Conservation (phyloP, 345 rosid genomes). For the Populus tremula region DNA sequence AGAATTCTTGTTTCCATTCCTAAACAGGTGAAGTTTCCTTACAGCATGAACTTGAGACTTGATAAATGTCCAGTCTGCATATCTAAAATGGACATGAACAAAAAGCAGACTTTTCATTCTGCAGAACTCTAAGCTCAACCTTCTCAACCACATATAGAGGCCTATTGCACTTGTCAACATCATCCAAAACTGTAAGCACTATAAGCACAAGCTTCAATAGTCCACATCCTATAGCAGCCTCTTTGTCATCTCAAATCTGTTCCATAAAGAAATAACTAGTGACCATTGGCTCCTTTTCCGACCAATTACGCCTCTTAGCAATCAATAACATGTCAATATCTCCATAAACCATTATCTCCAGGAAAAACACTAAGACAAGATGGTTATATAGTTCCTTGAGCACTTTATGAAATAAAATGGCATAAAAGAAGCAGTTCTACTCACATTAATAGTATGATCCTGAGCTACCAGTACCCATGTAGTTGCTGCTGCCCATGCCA, state of each 20-base stretch:
- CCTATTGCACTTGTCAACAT: conserved; percentile 27
- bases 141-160: conserved; percentile 29
- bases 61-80: conserved; percentile 26
- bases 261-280: conserved; percentile 63
- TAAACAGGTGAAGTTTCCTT: conserved; percentile 33
- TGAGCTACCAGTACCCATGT: conserved; percentile 77
- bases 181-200: conserved; percentile 34
- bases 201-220: conserved; percentile 41
- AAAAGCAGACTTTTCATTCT: conserved; percentile 27
- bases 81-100: conserved; percentile 31
- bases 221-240: conserved; percentile 60
- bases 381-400: conserved; percentile 9
- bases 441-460: conserved; percentile 85
- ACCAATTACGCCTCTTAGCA: conserved; percentile 35
- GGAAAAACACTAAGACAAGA: conserved; percentile 9
- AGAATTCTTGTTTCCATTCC: conserved; percentile 36
- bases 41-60: conserved; percentile 34
- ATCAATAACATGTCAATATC: conserved; percentile 28
- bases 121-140: conserved; percentile 17
- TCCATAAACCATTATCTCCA: conserved; percentile 32
- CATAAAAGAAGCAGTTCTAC: conserved; percentile 21
- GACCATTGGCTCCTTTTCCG: conserved; percentile 30
- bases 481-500: conserved; percentile 68
- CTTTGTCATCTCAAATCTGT: conserved; percentile 57
- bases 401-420: conserved; percentile 13